Evolutionary conservation across 495 filamentous ascomycete species (phyloP), one percentile per base, ranked within the genome.

Genomic region (Friedmanniomyces simplex): DNA sequence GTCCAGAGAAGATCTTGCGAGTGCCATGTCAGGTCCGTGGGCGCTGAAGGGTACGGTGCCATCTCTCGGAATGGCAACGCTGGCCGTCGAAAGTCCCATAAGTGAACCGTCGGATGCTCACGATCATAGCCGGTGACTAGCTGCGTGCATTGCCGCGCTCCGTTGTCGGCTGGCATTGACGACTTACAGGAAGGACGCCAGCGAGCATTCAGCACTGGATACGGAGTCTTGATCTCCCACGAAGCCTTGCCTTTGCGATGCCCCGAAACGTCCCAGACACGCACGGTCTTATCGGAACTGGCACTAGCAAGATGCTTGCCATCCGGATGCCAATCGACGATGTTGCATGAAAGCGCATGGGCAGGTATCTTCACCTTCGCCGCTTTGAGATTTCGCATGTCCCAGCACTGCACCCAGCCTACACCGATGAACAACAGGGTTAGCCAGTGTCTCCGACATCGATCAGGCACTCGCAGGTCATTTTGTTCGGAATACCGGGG

Each of bases 281-380:
- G 83, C 62, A 95, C 86, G 50, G 83, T 85, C 58, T 82, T 82
- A 67, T 98, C 93, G 24, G 79, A 76, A 37, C 91, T 86, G 24
- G 86, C 89, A 66, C 88, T 95, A 37, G 86, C 83, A 16, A 95
- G 74, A 68, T 97, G 87, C 57, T 87, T 87, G 28, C 93, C 93
- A 69, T 96, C 91, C 0, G 89, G 89, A 67, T 98, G 93, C 93
- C 94, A 98, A 62, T 95, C 88, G 48, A 98, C 83, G 4, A 88
- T 77, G 55, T 81, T 84, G 64, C 87, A 95, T 0, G 83, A 79
- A 42, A 82, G 85, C 62, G 86, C 79, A 68, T 98, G 93, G 28
- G 89, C 94, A 46, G 86, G 84, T 59, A 96, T 87, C 63, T 85
- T 86, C 52, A 94, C 67, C 56, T 81, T 67, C 16, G 82, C 77